Evolutionary conservation across 495 filamentous ascomycete genomes (phyloP).

Genomic region (Rostrohypoxylon terebratum): DNA sequence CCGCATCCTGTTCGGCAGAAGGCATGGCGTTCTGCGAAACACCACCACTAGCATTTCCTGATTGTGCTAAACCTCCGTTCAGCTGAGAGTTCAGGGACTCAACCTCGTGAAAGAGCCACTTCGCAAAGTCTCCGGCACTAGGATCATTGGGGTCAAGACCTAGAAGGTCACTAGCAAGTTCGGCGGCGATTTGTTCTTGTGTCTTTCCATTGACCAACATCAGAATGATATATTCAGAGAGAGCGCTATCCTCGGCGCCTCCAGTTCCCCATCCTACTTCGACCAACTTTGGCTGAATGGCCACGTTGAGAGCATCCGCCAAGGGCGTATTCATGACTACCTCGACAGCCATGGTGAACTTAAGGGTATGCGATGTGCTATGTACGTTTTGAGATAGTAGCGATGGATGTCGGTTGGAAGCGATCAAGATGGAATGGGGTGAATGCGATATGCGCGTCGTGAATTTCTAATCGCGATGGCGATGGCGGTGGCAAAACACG

Average conservation of each 20-base stretch:
- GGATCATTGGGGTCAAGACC: conserved; percentile 84
- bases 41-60: conserved; percentile 28
- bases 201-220: conserved; percentile 97
- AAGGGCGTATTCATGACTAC: conserved; percentile 79
- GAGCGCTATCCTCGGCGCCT: conserved; percentile 80
- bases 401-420: conserved; percentile 19
- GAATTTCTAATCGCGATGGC: conserved; percentile 20
- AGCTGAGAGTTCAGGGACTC: conserved; percentile 72
- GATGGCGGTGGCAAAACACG: conserved; percentile 36
- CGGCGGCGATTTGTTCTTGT: conserved; percentile 85
- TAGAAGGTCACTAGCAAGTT: conserved; percentile 89
- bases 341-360: conserved; percentile 74
- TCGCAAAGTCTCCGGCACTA: conserved; percentile 83
- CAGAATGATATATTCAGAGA: conserved; percentile 94
- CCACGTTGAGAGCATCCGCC: conserved; percentile 80
- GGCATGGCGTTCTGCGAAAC: conserved; percentile 44
- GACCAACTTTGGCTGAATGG: conserved; percentile 91
- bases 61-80: conserved; percentile 56
- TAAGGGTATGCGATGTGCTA: background rate
- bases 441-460: conserved; percentile 30
- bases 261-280: conserved; percentile 92
- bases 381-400: background rate
- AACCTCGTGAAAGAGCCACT: conserved; percentile 91
- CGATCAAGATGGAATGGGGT: background rate
- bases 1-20: conserved; percentile 64